Base-by-base conservation (phyloP, 371 early-diverging fungal species). In the Mortierella sp. region DNA sequence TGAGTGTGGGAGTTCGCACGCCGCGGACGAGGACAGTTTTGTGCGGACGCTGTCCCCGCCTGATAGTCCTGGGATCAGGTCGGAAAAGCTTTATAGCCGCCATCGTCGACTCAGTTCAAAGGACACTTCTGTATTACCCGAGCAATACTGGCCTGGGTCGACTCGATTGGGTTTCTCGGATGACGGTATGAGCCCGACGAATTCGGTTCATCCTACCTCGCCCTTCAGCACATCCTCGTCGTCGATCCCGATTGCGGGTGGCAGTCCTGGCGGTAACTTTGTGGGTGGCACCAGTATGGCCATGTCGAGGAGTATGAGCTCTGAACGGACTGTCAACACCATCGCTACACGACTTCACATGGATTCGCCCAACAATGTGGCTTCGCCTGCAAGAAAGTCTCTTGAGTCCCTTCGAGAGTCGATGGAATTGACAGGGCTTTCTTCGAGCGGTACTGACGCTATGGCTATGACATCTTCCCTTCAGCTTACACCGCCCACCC, bases 71-170 rank as follows among this genome's bases (percentile, higher is more conserved):
- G 54, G 74, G 12, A 12, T 74, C 41, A 70, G 11, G 24, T 70
- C 76, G 7, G 76, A 75, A 1, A 72, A 49, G n/a, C 55, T 68
- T 11, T 68, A 43, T 16, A 60, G 41, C 0, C 58, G 74, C 14
- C 80, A 86, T 41, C 86, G 82, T 8, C 82, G 82, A 5, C 48
- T 79, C 41, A 80, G 83, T 29, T 86, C 83, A 29, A 77, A 75
- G 49, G 80, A 80, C 71, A 80, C 87, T 0, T 56, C 75, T 3
- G 71, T 49, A 1, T 18, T 70, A 10, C 78, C 78, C 1, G 80
- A 82, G 7, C 87, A 86, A 54, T 86, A 82, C 58, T 86, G 87
- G 87, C 87, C 87, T n/a, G 87, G 87, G 6, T 86, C 87, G 8
- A 76, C 55, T 16, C 71, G 63, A 21, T 46, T 81, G 4, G 76